A percentile compares a stretch with the other conserved stretches of the same genome.
phyloP scores from a whole-genome alignment of 306 rosid genomes.

The Clitoria ternatea region DNA sequence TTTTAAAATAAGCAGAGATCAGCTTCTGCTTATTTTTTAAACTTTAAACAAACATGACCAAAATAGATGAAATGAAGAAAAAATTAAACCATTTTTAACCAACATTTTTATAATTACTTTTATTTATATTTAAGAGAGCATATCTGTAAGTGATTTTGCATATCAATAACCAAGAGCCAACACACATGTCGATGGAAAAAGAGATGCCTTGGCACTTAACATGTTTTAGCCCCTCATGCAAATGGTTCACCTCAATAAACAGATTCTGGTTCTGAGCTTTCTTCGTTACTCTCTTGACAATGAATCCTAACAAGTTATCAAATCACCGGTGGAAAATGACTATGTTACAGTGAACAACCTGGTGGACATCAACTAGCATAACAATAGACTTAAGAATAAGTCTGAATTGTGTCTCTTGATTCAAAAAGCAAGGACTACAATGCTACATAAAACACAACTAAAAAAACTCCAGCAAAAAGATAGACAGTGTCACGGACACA shows the following conservation, averaged over 20 bases:
- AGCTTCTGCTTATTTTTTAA: too few relatives aligned
- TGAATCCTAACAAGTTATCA: conserved; percentile 58
- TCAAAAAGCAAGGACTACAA: conserved; percentile 11
- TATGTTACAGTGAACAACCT: conserved; percentile 8
- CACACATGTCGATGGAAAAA: not conserved
- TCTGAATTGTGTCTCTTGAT: not conserved
- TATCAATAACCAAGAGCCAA: not conserved
- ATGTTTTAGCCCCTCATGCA: conserved; percentile 95
- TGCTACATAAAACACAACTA: conserved; percentile 16
- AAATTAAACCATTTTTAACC: too few relatives aligned
- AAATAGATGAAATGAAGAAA: too few relatives aligned
- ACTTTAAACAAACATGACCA: too few relatives aligned
- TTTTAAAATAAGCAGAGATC: too few relatives aligned
- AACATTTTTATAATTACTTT: too few relatives aligned
- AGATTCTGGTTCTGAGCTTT: conserved; percentile 93
- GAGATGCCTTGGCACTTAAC: conserved; percentile 46
- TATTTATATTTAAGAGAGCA: too few relatives aligned
- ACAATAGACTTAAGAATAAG: not conserved
- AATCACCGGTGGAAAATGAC: conserved; percentile 27
- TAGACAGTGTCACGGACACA: not conserved
- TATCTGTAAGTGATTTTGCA: not conserved
- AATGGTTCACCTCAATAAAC: conserved; percentile 98
- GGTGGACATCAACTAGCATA: not conserved
- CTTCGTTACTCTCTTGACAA: conserved; percentile 96
- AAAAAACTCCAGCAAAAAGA: not conserved